These are phyloP conservation scores for Pythium monospermum DNA, from an alignment of 352 stramenopile species.

Conservation along the genomic window DNA sequence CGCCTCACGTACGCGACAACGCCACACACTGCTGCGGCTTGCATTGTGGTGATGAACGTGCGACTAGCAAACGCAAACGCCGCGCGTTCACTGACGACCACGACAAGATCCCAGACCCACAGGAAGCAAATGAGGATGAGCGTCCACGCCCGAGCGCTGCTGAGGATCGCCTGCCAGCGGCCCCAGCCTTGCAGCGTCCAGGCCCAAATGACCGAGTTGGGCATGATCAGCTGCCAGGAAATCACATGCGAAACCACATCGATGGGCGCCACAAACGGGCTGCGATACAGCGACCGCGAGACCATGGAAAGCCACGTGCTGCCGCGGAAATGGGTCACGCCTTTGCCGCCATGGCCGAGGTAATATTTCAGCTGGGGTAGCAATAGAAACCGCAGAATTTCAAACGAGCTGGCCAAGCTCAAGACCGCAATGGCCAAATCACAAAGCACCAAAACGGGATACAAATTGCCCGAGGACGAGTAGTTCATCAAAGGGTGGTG, in stretches of 20 bases:
- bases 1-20: not conserved
- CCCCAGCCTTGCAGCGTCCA: slow-evolving; percentile 5
- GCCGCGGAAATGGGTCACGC: slow-evolving; percentile 1
- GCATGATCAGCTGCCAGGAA: slow-evolving; percentile 15
- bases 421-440: slow-evolving; percentile 1
- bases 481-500: slow-evolving; percentile 8
- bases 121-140: slow-evolving; percentile 6
- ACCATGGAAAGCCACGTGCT: slow-evolving; percentile 13
- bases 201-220: slow-evolving; percentile 13
- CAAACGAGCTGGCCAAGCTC: not conserved
- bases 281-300: slow-evolving; percentile 13
- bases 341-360: not conserved
- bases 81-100: not conserved
- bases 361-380: slow-evolving; percentile 7
- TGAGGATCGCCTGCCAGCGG: slow-evolving; percentile 1
- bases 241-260: not conserved
- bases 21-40: not conserved
- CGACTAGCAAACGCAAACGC: slow-evolving; percentile 2
- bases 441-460: slow-evolving; percentile 4
- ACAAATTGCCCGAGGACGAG: slow-evolving; percentile 9
- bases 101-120: slow-evolving; percentile 8
- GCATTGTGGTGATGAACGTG: slow-evolving; percentile 3
- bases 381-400: not conserved
- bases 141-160: not conserved
- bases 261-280: not conserved